Evolutionary conservation across 345 rosid species (phyloP).

Genomic region (Populus tremula): DNA sequence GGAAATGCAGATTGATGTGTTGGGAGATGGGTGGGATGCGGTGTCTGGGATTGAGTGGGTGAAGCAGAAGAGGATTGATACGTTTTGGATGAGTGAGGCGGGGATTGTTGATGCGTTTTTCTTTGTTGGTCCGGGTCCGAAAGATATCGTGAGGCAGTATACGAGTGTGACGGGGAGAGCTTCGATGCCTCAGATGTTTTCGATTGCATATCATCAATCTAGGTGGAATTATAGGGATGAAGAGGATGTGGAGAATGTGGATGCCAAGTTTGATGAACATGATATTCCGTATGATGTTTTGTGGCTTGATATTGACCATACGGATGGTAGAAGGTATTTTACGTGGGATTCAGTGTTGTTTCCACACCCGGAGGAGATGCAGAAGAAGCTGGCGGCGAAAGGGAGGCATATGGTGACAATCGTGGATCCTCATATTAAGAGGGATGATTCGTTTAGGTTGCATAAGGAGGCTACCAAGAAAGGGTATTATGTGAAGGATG

Average conservation of each 20-base stretch:
- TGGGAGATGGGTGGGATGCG: conserved; percentile 86
- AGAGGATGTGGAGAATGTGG: conserved; percentile 95
- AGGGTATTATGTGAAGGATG: conserved; percentile 89
- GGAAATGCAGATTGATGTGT: conserved; percentile 98
- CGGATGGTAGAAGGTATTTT: conserved; percentile 88
- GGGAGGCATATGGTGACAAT: conserved; percentile 98
- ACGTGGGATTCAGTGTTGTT: conserved; percentile 84
- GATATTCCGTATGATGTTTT: conserved; percentile 96
- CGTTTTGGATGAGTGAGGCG: conserved; percentile 97
- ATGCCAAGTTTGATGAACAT: conserved; percentile 87
- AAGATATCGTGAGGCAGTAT: conserved; percentile 89
- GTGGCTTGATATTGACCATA: conserved; percentile 98
- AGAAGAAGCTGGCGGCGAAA: conserved; percentile 74
- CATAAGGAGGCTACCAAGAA: conserved; percentile 82
- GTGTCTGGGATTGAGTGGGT: conserved; percentile 65
- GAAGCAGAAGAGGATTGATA: conserved; percentile 59
- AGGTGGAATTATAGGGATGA: conserved; percentile 99
- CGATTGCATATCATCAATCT: conserved; percentile 92
- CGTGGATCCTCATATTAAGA: conserved; percentile 96
- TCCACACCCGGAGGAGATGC: conserved; percentile 95
- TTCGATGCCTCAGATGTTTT: conserved; percentile 86
- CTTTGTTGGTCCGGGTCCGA: conserved; percentile 82
- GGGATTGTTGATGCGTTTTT: conserved; percentile 94
- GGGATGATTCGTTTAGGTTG: conserved; percentile 71
- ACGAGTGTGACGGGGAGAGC: conserved; percentile 74